Conservation (phyloP, 2,329 filamentous ascomycete species). For the Alternaria infectoria region DNA sequence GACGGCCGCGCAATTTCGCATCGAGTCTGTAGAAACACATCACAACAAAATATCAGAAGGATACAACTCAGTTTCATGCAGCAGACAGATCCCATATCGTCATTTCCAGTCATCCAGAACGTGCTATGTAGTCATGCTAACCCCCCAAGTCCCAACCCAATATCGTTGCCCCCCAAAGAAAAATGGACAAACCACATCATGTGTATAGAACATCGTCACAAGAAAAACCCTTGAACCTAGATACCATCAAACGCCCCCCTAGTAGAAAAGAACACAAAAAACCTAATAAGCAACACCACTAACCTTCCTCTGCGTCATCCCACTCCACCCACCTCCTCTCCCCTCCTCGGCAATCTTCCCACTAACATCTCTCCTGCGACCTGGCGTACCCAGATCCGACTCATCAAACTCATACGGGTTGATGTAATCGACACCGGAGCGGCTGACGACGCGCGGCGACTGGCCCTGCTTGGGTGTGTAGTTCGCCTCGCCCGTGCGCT, state of each 20-base stretch:
- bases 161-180: background rate
- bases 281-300: constrained; percentile 38
- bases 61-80: background rate
- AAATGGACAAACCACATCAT: background rate
- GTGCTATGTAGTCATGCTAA: background rate
- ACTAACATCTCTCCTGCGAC: constrained; percentile 63
- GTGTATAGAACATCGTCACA: background rate
- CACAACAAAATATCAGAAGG: background rate
- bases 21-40: background rate
- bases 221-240: background rate
- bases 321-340: constrained; percentile 50
- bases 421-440: constrained; percentile 55
- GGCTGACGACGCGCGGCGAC: constrained; percentile 54
- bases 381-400: constrained; percentile 39
- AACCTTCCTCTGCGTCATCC: constrained; percentile 49
- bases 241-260: background rate
- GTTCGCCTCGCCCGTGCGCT: constrained; percentile 40
- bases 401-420: constrained; percentile 44
- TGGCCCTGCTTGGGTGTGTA: constrained; percentile 36
- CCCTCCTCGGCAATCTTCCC: constrained; percentile 78
- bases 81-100: background rate
- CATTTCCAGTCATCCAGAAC: background rate
- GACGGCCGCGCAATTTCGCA: background rate
- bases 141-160: background rate
- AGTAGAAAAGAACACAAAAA: background rate